Evolutionary conservation across 2,329 filamentous ascomycete species (phyloP).

Genomic region (Lasiodiplodia sp.): DNA sequence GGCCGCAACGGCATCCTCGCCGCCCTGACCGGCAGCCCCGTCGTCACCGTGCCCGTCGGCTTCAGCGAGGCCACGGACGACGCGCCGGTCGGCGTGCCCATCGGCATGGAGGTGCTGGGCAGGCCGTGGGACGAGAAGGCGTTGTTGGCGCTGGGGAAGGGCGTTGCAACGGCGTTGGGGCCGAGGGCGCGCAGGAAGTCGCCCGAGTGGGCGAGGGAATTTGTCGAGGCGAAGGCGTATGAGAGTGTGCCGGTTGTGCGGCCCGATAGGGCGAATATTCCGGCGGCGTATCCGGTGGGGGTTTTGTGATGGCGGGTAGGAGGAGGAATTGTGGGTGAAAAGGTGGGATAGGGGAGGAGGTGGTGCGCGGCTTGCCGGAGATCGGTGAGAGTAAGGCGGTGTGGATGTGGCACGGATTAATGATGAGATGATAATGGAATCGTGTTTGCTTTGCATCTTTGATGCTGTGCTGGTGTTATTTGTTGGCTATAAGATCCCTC

Average conservation of each 20-base stretch:
- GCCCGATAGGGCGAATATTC: conserved; percentile 53
- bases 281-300: conserved; percentile 58
- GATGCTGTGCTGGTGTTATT: too few relatives aligned
- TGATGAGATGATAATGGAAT: not conserved
- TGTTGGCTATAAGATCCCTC: too few relatives aligned
- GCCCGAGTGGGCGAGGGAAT: conserved; percentile 55
- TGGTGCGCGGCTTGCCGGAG: not conserved
- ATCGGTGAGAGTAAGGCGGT: not conserved
- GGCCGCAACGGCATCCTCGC: conserved; percentile 66
- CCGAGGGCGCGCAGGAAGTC: conserved; percentile 55
- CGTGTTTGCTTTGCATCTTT: too few relatives aligned
- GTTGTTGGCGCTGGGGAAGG: conserved; percentile 62
- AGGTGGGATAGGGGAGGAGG: not conserved
- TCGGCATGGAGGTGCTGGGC: conserved; percentile 71
- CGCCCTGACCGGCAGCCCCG: conserved; percentile 61
- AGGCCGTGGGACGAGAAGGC: conserved; percentile 62
- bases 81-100: conserved; percentile 65
- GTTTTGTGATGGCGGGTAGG: conserved; percentile 37
- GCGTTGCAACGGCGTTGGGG: conserved; percentile 50
- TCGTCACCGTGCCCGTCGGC: conserved; percentile 61
- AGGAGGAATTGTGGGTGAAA: not conserved
- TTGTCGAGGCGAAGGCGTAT: conserved; percentile 51
- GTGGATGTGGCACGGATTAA: not conserved
- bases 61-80: conserved; percentile 58
- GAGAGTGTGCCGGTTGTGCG: conserved; percentile 53